Evolutionary conservation across 73 alveolate species (phyloP).

Genomic region (Paramecium caudatum): DNA sequence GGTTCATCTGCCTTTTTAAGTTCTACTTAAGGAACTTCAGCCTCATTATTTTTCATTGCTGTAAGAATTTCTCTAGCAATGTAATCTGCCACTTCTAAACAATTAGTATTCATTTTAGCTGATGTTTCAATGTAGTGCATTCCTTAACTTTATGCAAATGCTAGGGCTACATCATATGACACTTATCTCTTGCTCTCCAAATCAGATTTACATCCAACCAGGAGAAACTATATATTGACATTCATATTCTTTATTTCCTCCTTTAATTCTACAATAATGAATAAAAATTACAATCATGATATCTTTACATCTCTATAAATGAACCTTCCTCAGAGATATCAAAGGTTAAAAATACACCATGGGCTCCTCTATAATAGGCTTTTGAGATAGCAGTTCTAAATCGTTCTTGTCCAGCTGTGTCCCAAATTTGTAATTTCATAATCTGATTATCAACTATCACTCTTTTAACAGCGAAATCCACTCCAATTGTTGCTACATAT

Average conservation of each 20-base stretch:
- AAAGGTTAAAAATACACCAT: conserved; percentile 68
- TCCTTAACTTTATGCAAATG: conserved; percentile 65
- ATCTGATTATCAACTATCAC: conserved; percentile 77
- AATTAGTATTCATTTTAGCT: conserved; percentile 59
- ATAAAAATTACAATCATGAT: too few relatives aligned
- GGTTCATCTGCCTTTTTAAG: too few relatives aligned
- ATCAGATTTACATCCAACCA: conserved; percentile 78
- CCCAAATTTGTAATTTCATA: conserved; percentile 88
- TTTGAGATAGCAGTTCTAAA: conserved; percentile 81
- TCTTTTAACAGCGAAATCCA: conserved; percentile 84
- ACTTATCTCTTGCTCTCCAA: conserved; percentile 66
- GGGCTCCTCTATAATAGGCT: conserved; percentile 83
- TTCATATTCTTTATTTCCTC: conserved; percentile 19
- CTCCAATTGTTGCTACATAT: conserved; percentile 88
- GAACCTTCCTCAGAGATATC: not conserved
- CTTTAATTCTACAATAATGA: not conserved
- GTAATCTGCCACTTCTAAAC: conserved; percentile 4
- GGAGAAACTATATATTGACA: not conserved
- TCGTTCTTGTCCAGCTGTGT: conserved; percentile 97
- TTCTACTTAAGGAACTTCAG: too few relatives aligned
- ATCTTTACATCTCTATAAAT: too few relatives aligned
- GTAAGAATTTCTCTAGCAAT: too few relatives aligned
- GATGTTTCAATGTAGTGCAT: conserved; percentile 64
- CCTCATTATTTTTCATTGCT: too few relatives aligned
- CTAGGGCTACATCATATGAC: conserved; percentile 58